Conservation (phyloP, 805 yeast species). For the Cyberlindnera suaveolens region DNA sequence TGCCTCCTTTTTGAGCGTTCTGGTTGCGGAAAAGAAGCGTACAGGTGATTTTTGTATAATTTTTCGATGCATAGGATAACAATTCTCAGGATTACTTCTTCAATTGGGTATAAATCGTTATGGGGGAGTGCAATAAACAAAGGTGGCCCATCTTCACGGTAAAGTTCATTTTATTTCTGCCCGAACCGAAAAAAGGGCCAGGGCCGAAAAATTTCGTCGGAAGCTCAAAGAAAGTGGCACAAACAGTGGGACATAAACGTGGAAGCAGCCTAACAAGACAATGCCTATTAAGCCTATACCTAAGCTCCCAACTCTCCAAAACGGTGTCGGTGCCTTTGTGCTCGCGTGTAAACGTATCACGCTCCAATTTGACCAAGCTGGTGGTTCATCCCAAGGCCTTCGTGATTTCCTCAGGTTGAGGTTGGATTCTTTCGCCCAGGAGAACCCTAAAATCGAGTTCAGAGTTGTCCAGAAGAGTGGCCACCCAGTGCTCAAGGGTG, state of each 20-base stretch:
- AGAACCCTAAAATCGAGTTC: conserved; percentile 65
- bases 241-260: neutral
- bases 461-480: conserved; percentile 67
- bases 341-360: conserved; percentile 62
- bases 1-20: conserved; percentile 7
- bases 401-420: conserved; percentile 56
- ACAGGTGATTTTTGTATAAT: neutral
- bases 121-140: too few relatives aligned
- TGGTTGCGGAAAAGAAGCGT: conserved; percentile 3
- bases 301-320: conserved; percentile 56
- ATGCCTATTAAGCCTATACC: conserved; percentile 59
- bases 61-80: too few relatives aligned
- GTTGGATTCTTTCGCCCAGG: conserved; percentile 47
- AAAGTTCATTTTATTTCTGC: too few relatives aligned
- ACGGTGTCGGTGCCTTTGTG: conserved; percentile 72
- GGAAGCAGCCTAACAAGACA: neutral
- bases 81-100: too few relatives aligned
- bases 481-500: conserved; percentile 70
- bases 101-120: too few relatives aligned
- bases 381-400: conserved; percentile 88
- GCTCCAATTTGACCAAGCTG: conserved; percentile 88
- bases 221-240: neutral
- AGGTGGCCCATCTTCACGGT: too few relatives aligned
- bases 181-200: too few relatives aligned
- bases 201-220: neutral